phyloP scores from a whole-genome alignment of 2,329 filamentous ascomycete genomes.

The Arachnomyces sp. region DNA sequence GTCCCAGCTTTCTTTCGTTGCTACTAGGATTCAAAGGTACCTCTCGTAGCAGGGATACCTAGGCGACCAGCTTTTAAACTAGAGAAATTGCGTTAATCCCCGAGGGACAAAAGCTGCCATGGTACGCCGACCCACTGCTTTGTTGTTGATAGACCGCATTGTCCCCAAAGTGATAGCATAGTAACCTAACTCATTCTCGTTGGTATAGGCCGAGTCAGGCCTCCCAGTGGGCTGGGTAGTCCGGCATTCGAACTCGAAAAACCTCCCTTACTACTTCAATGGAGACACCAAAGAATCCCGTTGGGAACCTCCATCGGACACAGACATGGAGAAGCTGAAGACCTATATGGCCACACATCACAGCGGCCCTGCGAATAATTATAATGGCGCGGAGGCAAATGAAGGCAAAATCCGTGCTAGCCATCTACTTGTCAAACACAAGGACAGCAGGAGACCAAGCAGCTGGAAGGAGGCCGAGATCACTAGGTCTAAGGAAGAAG shows the following conservation, averaged over 20 bases:
- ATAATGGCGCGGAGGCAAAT: constrained; percentile 32
- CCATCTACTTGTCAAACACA: constrained; percentile 91
- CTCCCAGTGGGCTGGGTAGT: constrained; percentile 88
- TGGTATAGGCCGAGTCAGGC: constrained; percentile 61
- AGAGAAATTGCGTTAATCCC: neutral
- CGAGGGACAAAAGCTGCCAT: neutral
- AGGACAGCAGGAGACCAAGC: constrained; percentile 74
- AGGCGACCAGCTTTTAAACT: too few species aligned
- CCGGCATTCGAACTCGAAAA: constrained; percentile 95
- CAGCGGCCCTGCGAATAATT: constrained; percentile 43
- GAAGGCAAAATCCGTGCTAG: constrained; percentile 87
- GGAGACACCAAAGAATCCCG: constrained; percentile 74
- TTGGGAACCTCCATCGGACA: constrained; percentile 87
- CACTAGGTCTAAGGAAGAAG: constrained; percentile 81
- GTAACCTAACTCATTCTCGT: constrained; percentile 6
- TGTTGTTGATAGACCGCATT: too few species aligned
- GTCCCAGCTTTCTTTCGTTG: neutral
- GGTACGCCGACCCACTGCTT: neutral
- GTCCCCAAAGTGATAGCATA: neutral
- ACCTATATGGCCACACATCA: constrained; percentile 87
- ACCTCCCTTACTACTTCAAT: constrained; percentile 99
- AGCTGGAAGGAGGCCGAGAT: constrained; percentile 92
- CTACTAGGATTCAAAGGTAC: too few species aligned
- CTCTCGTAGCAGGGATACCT: too few species aligned
- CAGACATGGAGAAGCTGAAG: constrained; percentile 89